Conservation (phyloP, 2,329 filamentous ascomycete genomes). For the Alternaria brassicicola region DNA sequence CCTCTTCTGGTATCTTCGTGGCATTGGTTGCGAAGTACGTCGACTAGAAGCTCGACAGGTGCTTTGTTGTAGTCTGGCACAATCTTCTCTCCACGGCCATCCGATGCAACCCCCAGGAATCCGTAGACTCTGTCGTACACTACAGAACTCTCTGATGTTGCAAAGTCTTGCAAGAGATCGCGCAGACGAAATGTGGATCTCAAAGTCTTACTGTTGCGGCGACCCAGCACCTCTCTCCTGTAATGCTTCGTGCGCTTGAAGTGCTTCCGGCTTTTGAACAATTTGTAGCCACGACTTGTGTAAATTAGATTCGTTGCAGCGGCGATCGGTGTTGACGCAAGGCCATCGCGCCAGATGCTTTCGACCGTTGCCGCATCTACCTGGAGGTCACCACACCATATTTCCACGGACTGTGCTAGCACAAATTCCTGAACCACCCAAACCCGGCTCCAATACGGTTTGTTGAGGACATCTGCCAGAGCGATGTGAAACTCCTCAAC, state of each 20-base stretch:
- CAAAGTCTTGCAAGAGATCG: slow-evolving; percentile 20
- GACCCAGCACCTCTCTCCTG: slow-evolving; percentile 13
- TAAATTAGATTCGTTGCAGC: neutral
- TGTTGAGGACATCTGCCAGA: slow-evolving; percentile 11
- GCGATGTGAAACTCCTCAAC: slow-evolving; percentile 12
- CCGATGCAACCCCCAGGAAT: slow-evolving; percentile 18
- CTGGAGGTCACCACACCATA: slow-evolving; percentile 17
- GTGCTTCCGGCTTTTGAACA: slow-evolving; percentile 19
- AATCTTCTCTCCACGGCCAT: slow-evolving; percentile 11
- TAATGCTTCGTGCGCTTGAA: slow-evolving; percentile 15
- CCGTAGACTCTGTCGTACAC: slow-evolving; percentile 21
- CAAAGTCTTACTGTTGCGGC: slow-evolving; percentile 11
- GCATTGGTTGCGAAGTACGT: slow-evolving; percentile 21
- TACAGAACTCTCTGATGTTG: slow-evolving; percentile 15
- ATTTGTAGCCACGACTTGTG: slow-evolving; percentile 10
- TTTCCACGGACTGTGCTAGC: slow-evolving; percentile 15
- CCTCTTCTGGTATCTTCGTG: neutral
- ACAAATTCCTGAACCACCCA: slow-evolving; percentile 25
- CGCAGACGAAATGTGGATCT: slow-evolving; percentile 17
- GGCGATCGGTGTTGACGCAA: slow-evolving; percentile 1
- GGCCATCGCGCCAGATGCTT: slow-evolving; percentile 12
- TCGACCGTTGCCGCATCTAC: slow-evolving; percentile 14
- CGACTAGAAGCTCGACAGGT: slow-evolving; percentile 18
- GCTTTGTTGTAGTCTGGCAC: slow-evolving; percentile 18
- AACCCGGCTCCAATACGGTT: slow-evolving; percentile 17